Base-by-base conservation (phyloP, 23 red algal species). In the Gracilaria caudata region DNA sequence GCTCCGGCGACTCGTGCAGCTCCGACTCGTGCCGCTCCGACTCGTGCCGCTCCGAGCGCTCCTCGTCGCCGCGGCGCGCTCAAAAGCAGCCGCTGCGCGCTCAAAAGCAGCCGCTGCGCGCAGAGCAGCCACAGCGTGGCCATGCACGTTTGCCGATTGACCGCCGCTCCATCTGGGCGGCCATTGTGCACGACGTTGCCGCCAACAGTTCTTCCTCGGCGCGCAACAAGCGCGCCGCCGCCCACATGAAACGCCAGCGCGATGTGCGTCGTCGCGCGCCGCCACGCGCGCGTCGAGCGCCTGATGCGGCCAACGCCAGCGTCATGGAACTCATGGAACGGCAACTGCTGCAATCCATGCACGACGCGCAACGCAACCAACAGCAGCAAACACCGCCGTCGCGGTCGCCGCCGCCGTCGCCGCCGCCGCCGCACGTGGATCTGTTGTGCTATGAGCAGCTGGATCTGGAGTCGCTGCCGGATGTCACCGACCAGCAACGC, bases 101-200 rank as follows among this genome's bases (percentile, higher is more conserved):
- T n/a, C n/a, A n/a, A n/a, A n/a, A n/a, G n/a, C 45, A 49, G 7
- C 45, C 45, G 45, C 45, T 49, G 45, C 13, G 45, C 45, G 13
- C 45, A 13, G 45, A 49, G 45, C 45, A 49, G 45, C 7, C 7
- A 7, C 45, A 7, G 45, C 45, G 45, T 49, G 7, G 45, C 45
- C 45, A 68, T 20, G 25, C 64, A 12, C 64, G 64, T 6, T 10
- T n/a, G 13, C 11, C 28, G 4, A 29, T 68, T 29, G 64, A 68
- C 36, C 64, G 64, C 64, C 26, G 4, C 19, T 68, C 64, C 11
- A 68, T 68, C 32, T 68, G 64, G 64, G 64, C 64, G 13, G 5
- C 29, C 29, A 32, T 68, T 11, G 34, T 68, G 7, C 13, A 39
- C 5, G 32, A 68, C 4, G 34, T 68, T 7, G 64, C 64, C 26